These are phyloP conservation scores for Harringtonia lauricola DNA, from an alignment of 2,329 filamentous ascomycete species.

Conservation along the genomic window DNA sequence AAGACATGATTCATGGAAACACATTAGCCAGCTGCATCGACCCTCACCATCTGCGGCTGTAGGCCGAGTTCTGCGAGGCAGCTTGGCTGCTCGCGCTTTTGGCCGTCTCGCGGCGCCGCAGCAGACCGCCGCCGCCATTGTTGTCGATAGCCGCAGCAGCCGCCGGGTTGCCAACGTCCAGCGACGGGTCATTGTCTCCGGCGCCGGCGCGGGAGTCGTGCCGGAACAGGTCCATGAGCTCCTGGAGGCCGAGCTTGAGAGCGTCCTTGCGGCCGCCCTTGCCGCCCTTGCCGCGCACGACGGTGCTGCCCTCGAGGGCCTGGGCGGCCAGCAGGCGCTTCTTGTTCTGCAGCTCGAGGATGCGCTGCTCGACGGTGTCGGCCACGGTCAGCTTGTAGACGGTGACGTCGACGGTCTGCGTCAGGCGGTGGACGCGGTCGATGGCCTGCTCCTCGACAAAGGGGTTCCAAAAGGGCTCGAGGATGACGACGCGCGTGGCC, in stretches of 20 bases:
- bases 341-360: conserved; percentile 86
- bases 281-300: conserved; percentile 32
- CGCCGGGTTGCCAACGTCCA: neutral
- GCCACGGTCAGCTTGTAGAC: conserved; percentile 90
- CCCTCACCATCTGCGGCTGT: conserved; percentile 9
- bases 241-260: conserved; percentile 80
- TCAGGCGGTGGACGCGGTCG: conserved; percentile 95
- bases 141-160: neutral
- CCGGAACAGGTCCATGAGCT: conserved; percentile 85
- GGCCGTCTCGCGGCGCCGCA: conserved; percentile 3
- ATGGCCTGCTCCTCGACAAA: conserved; percentile 99
- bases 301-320: conserved; percentile 70
- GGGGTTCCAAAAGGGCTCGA: conserved; percentile 98
- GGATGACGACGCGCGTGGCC: conserved; percentile 82
- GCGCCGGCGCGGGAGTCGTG: conserved; percentile 33
- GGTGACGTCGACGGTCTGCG: conserved; percentile 86
- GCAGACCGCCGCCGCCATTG: conserved; percentile 3
- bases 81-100: neutral
- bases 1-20: too few relatives aligned
- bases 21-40: too few relatives aligned
- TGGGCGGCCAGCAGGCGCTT: conserved; percentile 87
- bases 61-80: conserved; percentile 4
- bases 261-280: conserved; percentile 46
- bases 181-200: neutral
- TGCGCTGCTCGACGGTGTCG: conserved; percentile 83